These are phyloP conservation scores for Nakaseomyces glabratus DNA, from an alignment of 1,139 yeast genomes.

Conservation along the genomic window DNA sequence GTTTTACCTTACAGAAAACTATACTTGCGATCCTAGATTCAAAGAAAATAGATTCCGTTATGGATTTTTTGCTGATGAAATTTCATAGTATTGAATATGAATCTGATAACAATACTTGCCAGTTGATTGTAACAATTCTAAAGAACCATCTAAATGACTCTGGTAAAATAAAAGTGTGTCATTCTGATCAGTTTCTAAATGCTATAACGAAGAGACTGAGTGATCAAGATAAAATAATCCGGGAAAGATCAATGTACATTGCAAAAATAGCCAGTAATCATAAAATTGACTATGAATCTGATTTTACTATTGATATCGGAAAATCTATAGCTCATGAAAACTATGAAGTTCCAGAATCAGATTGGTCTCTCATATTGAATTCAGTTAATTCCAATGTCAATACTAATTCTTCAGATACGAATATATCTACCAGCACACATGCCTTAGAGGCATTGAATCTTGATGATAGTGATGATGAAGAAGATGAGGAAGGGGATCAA, in stretches of 20 bases:
- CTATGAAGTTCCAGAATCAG: conserved; percentile 12
- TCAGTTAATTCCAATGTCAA: background rate
- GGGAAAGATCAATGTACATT: conserved; percentile 34
- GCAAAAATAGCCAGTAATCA: conserved; percentile 32
- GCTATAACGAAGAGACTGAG: conserved; percentile 31
- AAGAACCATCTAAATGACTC: conserved; percentile 12
- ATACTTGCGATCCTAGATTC: conserved; percentile 10
- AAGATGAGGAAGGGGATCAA: conserved; percentile 20
- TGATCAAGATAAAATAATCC: conserved; percentile 20
- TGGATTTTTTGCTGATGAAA: conserved; percentile 9
- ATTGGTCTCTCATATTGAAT: conserved; percentile 11
- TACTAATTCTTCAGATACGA: background rate
- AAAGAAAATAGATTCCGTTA: background rate
- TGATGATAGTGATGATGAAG: conserved; percentile 20
- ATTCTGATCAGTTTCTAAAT: conserved; percentile 24
- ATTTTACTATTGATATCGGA: conserved; percentile 23
- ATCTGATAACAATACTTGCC: conserved; percentile 17
- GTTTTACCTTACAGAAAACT: conserved; percentile 20
- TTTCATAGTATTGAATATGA: conserved; percentile 6
- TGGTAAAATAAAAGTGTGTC: conserved; percentile 18
- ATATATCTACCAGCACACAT: background rate
- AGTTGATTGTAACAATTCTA: conserved; percentile 22
- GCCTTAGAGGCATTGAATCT: conserved; percentile 10
- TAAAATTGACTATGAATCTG: conserved; percentile 29
- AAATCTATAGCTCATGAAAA: conserved; percentile 10